Base-by-base conservation (phyloP, 2,329 filamentous ascomycete species). In the Chrysosporium queenslandicum region DNA sequence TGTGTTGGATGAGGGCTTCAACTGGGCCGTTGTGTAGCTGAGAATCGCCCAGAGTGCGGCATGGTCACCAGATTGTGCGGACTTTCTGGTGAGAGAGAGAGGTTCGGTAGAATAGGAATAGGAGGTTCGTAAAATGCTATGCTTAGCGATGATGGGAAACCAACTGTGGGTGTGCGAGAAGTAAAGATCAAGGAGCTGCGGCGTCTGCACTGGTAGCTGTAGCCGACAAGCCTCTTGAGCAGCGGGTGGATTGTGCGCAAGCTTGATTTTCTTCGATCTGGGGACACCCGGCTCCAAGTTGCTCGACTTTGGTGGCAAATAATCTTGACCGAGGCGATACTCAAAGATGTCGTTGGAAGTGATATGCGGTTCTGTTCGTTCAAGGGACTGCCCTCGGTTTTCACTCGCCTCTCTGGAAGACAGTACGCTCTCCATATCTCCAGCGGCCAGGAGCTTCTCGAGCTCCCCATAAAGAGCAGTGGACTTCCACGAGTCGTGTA, bases 111-210 rank as follows among this genome's bases (percentile, higher is more conserved):
- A 73, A 59, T 78, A 79, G 5, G 74, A 70, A 59, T 80, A 81
- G n/a, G 75, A 77, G 2, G 74, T 68, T 53, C 76, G 76, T 14
- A 80, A 65, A 7, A 80, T 70, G 52, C 76, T 74, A 56, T 80
- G 75, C 60, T 78, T 80, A 46, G 78, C 75, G 23, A 76, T 69
- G n/a, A 81, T 73, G 0, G 79, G 79, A 27, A 82, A 72, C 78
- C 79, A 82, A 23, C 73, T 73, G 57, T 81, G 77, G 0, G 76
- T 79, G 52, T 75, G 74, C 0, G 77, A 72, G 56, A 80, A 80
- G 58, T 80, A 81, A 9, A 75, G 68, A 58, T 81, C 77, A 32
- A 81, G 64, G 5, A 80, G 64, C 14, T 70, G 68, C 61, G 77
- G 77, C 7, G 76, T 71, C 50, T 76, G 71, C 23, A 67, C 58